These are phyloP conservation scores for Globisporangium viniferum DNA, from an alignment of 352 stramenopile species.

Conservation along the genomic window DNA sequence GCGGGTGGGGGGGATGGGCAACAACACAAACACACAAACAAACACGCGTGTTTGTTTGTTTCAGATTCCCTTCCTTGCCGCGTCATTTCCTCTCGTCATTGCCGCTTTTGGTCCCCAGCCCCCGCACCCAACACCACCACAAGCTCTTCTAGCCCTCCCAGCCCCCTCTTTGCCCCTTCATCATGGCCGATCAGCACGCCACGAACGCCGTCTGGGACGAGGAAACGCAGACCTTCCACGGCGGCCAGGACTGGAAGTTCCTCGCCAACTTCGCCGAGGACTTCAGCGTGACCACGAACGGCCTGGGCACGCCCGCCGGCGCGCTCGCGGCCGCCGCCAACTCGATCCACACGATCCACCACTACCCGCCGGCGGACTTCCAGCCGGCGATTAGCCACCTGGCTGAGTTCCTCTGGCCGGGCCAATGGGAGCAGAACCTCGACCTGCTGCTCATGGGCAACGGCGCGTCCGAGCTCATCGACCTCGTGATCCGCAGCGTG, in stretches of 20 bases:
- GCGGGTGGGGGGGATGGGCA: background rate
- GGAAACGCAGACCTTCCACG: conserved; percentile 88
- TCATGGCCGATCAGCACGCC: conserved; percentile 11
- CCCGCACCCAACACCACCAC: background rate
- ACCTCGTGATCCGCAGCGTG: conserved; percentile 87
- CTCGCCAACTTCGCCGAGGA: conserved; percentile 86
- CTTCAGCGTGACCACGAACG: conserved; percentile 90
- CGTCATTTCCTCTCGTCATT: conserved; percentile 7
- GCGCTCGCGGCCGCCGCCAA: conserved; percentile 67
- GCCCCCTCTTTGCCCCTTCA: background rate
- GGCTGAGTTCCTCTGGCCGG: conserved; percentile 83
- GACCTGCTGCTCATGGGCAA: conserved; percentile 81
- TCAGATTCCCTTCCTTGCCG: conserved; percentile 4
- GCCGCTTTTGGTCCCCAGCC: conserved; percentile 2
- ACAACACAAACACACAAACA: background rate
- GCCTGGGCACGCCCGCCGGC: conserved; percentile 66
- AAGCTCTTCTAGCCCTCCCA: background rate
- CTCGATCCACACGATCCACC: conserved; percentile 80
- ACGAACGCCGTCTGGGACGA: conserved; percentile 65
- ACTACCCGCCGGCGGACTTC: conserved; percentile 90
- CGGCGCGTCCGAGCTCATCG: conserved; percentile 82
- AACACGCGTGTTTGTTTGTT: background rate
- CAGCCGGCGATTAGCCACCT: conserved; percentile 88
- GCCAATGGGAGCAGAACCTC: conserved; percentile 48
- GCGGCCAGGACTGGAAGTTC: conserved; percentile 91